Percentiles rank a stretch among this genome's conserved stretches.
Conservation (phyloP, 345 rosid species). For the Lepidium aucheri region DNA sequence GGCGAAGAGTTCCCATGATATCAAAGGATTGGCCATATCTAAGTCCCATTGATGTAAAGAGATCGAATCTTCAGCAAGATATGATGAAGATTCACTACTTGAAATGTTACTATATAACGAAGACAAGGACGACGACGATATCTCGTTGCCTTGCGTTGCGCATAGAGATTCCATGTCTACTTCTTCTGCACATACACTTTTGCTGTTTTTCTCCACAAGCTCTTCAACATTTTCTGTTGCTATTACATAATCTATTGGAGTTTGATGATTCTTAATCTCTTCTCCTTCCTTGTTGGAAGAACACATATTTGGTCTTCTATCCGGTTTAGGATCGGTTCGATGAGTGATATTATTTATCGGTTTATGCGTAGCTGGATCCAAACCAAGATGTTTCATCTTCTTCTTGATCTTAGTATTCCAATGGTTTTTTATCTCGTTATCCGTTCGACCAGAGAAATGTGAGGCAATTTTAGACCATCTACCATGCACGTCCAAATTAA, state of each 20-base stretch:
- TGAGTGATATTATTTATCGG: slow-evolving; percentile 21
- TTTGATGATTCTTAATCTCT: slow-evolving; percentile 12
- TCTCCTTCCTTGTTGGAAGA: slow-evolving; percentile 17
- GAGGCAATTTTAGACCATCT: slow-evolving; percentile 98
- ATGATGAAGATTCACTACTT: slow-evolving; percentile 25
- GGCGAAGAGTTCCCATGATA: slow-evolving; percentile 53
- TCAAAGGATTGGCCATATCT: slow-evolving; percentile 49
- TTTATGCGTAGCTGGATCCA: slow-evolving; percentile 58
- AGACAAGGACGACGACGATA: slow-evolving; percentile 31
- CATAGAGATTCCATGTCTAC: slow-evolving; percentile 29
- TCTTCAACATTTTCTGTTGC: slow-evolving; percentile 7
- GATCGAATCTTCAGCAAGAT: slow-evolving; percentile 27
- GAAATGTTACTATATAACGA: slow-evolving; percentile 17
- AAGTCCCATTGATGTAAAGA: slow-evolving; percentile 39
- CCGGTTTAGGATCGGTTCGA: slow-evolving; percentile 11
- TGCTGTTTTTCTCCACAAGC: slow-evolving; percentile 29
- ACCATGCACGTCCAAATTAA: slow-evolving; percentile 12
- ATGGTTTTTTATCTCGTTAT: slow-evolving; percentile 89
- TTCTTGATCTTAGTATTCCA: slow-evolving; percentile 92
- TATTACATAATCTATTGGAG: slow-evolving; percentile 17
- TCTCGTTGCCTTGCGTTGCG: slow-evolving; percentile 28
- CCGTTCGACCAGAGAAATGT: slow-evolving; percentile 86
- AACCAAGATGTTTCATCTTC: slow-evolving; percentile 57
- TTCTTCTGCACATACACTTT: slow-evolving; percentile 28
- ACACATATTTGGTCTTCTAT: not conserved